phyloP scores from a whole-genome alignment of 1,139 yeast genomes.

The Suhomyces anneliseae region DNA sequence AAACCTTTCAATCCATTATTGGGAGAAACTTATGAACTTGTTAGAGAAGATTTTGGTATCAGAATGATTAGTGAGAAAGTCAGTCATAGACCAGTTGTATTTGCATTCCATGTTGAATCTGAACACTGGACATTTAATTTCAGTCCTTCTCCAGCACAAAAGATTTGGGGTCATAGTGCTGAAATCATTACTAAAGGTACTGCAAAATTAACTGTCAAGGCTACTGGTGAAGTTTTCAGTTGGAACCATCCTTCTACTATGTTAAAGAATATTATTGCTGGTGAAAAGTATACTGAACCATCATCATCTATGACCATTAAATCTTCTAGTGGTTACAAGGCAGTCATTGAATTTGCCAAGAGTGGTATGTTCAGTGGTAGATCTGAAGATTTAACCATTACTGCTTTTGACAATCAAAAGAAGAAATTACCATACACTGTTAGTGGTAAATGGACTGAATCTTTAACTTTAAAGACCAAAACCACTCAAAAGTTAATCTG shows the following conservation, averaged over 20 bases:
- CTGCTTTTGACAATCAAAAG: constrained; percentile 44
- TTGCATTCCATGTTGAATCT: constrained; percentile 78
- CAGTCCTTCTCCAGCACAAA: constrained; percentile 79
- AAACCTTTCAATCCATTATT: constrained; percentile 91
- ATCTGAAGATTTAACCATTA: constrained; percentile 71
- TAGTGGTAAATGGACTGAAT: constrained; percentile 78
- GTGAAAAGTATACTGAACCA: constrained; percentile 95
- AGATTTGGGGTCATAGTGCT: constrained; percentile 93
- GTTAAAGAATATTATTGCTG: constrained; percentile 85
- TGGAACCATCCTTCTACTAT: constrained; percentile 85
- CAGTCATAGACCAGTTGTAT: constrained; percentile 75
- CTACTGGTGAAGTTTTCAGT: constrained; percentile 68
- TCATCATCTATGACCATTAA: constrained; percentile 64
- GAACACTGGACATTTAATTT: constrained; percentile 73
- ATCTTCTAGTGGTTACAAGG: constrained; percentile 66
- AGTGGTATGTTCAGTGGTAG: constrained; percentile 83
- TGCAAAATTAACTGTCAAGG: constrained; percentile 53
- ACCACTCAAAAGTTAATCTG: constrained; percentile 55
- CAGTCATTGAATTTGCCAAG: constrained; percentile 70
- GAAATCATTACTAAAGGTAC: constrained; percentile 79
- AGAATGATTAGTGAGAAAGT: constrained; percentile 78
- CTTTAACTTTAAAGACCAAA: constrained; percentile 44
- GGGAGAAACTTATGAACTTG: constrained; percentile 85
- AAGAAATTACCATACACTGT: constrained; percentile 44
- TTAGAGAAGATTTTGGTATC: constrained; percentile 72